These are phyloP conservation scores for Scalesia atractyloides DNA, from an alignment of 129 eudicot species.

Conservation along the genomic window DNA sequence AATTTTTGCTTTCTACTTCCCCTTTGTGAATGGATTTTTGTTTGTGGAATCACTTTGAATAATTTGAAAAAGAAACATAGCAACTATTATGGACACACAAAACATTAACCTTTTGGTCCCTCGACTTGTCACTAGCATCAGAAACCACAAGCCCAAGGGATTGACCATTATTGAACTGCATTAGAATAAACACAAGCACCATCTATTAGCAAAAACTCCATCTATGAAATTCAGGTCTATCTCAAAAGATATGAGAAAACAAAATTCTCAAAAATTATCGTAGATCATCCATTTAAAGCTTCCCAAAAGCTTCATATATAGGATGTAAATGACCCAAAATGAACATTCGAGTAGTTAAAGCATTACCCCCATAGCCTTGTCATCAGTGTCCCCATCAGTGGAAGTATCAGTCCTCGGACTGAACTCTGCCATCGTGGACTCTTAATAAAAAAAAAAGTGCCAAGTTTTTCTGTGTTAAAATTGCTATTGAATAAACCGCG, in stretches of 20 bases:
- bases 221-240: neutral
- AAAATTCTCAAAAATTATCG: neutral
- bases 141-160: constrained; percentile 53
- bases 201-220: constrained; percentile 22
- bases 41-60: neutral
- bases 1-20: neutral
- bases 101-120: constrained; percentile 93
- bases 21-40: neutral
- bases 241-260: constrained; percentile 4
- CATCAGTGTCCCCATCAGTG: constrained; percentile 40
- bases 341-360: constrained; percentile 9
- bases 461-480: no score
- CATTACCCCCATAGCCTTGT: constrained; percentile 36
- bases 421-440: constrained; percentile 52
- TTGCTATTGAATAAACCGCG: neutral
- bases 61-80: neutral
- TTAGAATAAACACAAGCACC: neutral
- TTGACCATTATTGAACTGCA: constrained; percentile 58
- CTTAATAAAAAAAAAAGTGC: constrained; percentile 16
- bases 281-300: constrained; percentile 11
- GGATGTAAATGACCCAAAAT: neutral
- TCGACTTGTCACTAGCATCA: constrained; percentile 81
- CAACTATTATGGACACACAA: constrained; percentile 7
- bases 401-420: constrained; percentile 72
- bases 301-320: neutral